These are phyloP conservation scores for Lotmaria passim DNA, from an alignment of 208 protist species.

Conservation along the genomic window DNA sequence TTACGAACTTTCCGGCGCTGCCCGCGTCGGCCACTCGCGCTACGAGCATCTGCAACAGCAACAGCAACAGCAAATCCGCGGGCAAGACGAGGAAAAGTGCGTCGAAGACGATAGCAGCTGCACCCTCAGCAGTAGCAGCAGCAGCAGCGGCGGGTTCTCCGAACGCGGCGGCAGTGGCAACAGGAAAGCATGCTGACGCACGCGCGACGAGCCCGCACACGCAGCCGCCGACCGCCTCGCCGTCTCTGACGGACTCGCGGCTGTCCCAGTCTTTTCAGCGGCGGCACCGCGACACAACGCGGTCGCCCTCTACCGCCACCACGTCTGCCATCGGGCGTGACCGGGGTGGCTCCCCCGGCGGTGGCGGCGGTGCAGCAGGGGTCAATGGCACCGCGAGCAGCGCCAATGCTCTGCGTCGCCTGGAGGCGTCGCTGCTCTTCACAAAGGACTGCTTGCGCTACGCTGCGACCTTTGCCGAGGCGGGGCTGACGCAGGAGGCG, in stretches of 20 bases:
- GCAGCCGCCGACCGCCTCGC: background rate
- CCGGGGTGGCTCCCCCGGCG: slow-evolving; percentile 1
- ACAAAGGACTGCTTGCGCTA: slow-evolving; percentile 29
- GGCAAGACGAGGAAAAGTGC: background rate
- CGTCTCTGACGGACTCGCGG: background rate
- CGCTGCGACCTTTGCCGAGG: slow-evolving; percentile 25
- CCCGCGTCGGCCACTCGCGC: background rate
- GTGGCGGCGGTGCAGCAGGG: background rate
- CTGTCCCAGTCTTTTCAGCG: slow-evolving; percentile 5
- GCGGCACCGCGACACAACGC: background rate
- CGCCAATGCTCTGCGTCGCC: slow-evolving; percentile 21
- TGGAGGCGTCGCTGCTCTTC: slow-evolving; percentile 26
- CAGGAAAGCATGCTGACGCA: background rate
- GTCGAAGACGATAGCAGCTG: too few relatives aligned
- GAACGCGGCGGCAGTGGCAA: background rate
- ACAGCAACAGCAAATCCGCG: background rate
- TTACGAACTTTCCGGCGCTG: background rate
- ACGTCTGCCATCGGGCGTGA: slow-evolving; percentile 7
- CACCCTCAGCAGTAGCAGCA: background rate
- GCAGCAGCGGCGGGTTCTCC: background rate
- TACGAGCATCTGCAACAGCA: background rate
- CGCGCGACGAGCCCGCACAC: background rate
- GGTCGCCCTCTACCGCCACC: slow-evolving; percentile 8
- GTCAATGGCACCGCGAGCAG: slow-evolving; percentile 6
- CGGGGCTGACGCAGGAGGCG: slow-evolving; percentile 30